A percentile compares a stretch with the other conserved stretches of the same genome.
phyloP scores from a whole-genome alignment of 108 stramenopile genomes.

The Stephanodiscus minutulus region DNA sequence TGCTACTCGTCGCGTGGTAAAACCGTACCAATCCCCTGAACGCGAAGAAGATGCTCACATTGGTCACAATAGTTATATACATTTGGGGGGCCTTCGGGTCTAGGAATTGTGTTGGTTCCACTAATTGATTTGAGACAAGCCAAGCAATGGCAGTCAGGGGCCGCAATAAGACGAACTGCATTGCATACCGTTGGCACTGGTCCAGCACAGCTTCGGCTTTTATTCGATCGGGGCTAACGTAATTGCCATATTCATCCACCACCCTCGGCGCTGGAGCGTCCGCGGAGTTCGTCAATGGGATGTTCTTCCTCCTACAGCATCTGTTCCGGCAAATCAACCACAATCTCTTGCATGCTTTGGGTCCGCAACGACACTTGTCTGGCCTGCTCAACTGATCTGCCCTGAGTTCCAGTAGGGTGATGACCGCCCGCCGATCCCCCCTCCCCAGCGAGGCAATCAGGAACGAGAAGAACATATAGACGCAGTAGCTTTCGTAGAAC shows the following conservation, averaged over 20 bases:
- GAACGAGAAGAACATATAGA: slow-evolving; percentile 57
- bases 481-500: slow-evolving; percentile 70
- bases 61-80: slow-evolving; percentile 73
- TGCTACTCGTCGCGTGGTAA: slow-evolving; percentile 78
- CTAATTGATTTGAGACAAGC: slow-evolving; percentile 44
- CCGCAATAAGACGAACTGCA: slow-evolving; percentile 63
- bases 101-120: slow-evolving; percentile 30
- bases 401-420: slow-evolving; percentile 28
- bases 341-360: not conserved
- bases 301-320: slow-evolving; percentile 5
- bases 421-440: slow-evolving; percentile 48
- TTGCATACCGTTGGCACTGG: slow-evolving; percentile 58
- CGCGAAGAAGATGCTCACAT: slow-evolving; percentile 83
- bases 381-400: slow-evolving; percentile 45
- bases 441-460: slow-evolving; percentile 53
- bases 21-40: slow-evolving; percentile 88
- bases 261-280: not conserved
- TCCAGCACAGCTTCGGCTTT: slow-evolving; percentile 58
- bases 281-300: not conserved
- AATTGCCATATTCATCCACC: slow-evolving; percentile 9
- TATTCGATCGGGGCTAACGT: slow-evolving; percentile 56
- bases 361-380: slow-evolving; percentile 25
- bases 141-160: slow-evolving; percentile 49
- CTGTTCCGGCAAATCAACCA: slow-evolving; percentile 15
- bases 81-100: slow-evolving; percentile 59